A percentile compares a stretch with the other conserved stretches of the same genome.
These are phyloP conservation scores for Paraleonurus japonicus DNA, from an alignment of 257 asterid species.

Conservation along the genomic window DNA sequence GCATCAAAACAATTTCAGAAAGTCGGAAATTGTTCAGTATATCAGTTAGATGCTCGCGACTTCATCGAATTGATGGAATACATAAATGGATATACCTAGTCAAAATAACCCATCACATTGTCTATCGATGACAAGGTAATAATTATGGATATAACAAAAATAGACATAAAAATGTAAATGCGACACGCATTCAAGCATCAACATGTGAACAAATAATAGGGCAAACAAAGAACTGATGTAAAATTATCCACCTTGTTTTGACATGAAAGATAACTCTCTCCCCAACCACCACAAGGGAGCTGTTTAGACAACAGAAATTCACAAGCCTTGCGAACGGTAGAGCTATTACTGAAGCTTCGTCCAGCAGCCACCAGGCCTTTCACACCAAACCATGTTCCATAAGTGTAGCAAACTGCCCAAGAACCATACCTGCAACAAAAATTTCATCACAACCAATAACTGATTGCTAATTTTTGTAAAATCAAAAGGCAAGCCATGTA, in stretches of 20 bases:
- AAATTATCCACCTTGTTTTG: constrained; percentile 69
- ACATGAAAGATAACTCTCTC: constrained; percentile 94
- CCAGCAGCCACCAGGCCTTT: constrained; percentile 87
- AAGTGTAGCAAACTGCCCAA: constrained; percentile 96
- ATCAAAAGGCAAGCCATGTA: constrained; percentile 1
- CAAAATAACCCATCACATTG: background rate
- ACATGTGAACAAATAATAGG: constrained; percentile 6
- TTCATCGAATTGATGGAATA: background rate
- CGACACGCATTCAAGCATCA: constrained; percentile 1
- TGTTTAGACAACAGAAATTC: constrained; percentile 86
- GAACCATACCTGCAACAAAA: constrained; percentile 84
- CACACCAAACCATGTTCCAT: constrained; percentile 93
- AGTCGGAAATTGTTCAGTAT: background rate
- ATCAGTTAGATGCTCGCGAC: background rate
- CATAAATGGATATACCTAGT: background rate
- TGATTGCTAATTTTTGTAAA: constrained; percentile 2
- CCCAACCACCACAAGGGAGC: constrained; percentile 96
- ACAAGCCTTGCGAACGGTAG: constrained; percentile 80
- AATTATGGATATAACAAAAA: constrained; percentile 2
- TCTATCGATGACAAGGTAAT: background rate
- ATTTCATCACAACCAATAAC: constrained; percentile 4
- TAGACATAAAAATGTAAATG: background rate
- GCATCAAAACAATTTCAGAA: constrained; percentile 2
- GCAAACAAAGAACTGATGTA: background rate
- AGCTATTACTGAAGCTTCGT: constrained; percentile 54